Base-by-base conservation (phyloP, 345 rosid species). In the Lenwebbia sp. region DNA sequence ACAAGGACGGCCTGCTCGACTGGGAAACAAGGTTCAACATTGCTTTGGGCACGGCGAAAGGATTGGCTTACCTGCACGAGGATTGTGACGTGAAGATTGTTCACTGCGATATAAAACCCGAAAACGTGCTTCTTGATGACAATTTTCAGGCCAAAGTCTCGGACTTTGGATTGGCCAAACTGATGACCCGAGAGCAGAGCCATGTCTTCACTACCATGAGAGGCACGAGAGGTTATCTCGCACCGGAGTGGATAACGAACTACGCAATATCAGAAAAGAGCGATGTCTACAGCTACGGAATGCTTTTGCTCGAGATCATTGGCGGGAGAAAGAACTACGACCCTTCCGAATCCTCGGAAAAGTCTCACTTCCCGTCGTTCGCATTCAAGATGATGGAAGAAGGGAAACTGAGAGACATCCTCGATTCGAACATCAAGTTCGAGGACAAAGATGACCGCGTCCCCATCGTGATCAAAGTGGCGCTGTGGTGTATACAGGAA, bases 191-290 rank as follows among this genome's bases (percentile, higher is more conserved):
- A 12, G 98, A 97, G 89, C 97, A 96, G 86, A 97, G 98, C 92
- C 93, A 94, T 75, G 98, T 97, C 5, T 96, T 96, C 94, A 96
- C 99, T 2, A 97, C 99, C 21, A 86, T 97, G 85, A 91, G 99
- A 10, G 99, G 99, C 83, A 97, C 99, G 22, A 89, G 98, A 56
- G 99, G 99, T 23, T 96, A 96, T 88, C 94, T 96, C 13, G 99
- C 99, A 15, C 98, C 98, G 0, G 98, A 97, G 74, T 97, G 99
- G 99, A 92, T 97, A 90, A 96, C 98, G 82, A 96, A 94, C 91
- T 94, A 93, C 6, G 98, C 98, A 0, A 97, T 97, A 76, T 96
- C 99, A 7, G 99, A 96, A 91, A 97, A 97, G 88, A 94, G 97
- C 25, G 99, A 96, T 85, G 99, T 97, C 14, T 97, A 95, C 86